These are phyloP conservation scores for Zalaria sp. DNA, from an alignment of 2,329 filamentous ascomycete genomes.

Conservation along the genomic window DNA sequence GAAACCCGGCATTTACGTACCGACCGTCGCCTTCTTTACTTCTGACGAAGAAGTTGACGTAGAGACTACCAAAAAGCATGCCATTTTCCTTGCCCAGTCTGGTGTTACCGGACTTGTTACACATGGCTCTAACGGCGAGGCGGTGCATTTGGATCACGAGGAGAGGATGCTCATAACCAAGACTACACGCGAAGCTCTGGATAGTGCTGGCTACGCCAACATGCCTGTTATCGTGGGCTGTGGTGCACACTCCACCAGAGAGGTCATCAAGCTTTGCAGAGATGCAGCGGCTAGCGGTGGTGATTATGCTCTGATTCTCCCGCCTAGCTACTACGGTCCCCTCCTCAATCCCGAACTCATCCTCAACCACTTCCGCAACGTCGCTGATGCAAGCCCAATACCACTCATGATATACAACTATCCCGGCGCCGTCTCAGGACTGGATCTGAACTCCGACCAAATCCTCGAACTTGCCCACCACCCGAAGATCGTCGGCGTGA, in stretches of 20 bases:
- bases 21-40: constrained; percentile 30
- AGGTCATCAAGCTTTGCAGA: constrained; percentile 54
- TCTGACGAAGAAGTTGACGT: constrained; percentile 27
- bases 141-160: constrained; percentile 58
- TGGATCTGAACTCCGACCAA: constrained; percentile 50
- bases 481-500: constrained; percentile 53
- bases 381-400: constrained; percentile 48
- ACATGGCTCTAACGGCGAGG: constrained; percentile 73
- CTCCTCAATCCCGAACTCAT: constrained; percentile 48
- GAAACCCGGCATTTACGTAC: constrained; percentile 22
- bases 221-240: constrained; percentile 66
- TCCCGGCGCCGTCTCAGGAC: constrained; percentile 47
- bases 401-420: constrained; percentile 59
- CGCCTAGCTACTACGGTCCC: constrained; percentile 59
- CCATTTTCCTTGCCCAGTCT: constrained; percentile 55
- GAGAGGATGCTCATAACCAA: constrained; percentile 56
- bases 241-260: constrained; percentile 57
- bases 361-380: constrained; percentile 50
- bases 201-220: constrained; percentile 48
- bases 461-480: constrained; percentile 47
- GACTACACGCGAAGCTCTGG: constrained; percentile 55
- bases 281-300: constrained; percentile 57
- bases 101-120: constrained; percentile 63
- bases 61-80: constrained; percentile 27
- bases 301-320: constrained; percentile 62